A percentile compares a stretch with the other conserved stretches of the same genome.
Evolutionary conservation across 768 basidiomycete genomes (phyloP).

Genomic region (Pholiota microspora): DNA sequence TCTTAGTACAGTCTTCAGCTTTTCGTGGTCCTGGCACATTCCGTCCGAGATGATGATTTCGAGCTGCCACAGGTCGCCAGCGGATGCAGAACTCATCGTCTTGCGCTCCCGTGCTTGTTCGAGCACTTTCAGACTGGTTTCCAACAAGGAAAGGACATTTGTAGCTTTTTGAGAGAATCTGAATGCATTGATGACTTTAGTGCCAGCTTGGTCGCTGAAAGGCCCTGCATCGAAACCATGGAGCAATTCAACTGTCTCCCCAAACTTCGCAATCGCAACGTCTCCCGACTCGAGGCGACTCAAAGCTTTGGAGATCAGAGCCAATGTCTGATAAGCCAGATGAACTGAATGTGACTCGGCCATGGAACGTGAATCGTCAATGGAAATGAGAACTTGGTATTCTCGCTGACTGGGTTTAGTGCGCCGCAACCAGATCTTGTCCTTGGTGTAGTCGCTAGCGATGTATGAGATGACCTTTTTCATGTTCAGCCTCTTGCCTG

Average conservation of each 20-base stretch:
- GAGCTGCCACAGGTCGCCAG: slow-evolving; percentile 92
- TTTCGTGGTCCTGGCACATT: slow-evolving; percentile 95
- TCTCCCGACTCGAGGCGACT: slow-evolving; percentile 95
- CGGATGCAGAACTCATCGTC: slow-evolving; percentile 55
- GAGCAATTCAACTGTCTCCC: slow-evolving; percentile 81
- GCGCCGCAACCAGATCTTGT: slow-evolving; percentile 97
- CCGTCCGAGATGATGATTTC: slow-evolving; percentile 99
- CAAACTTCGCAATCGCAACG: slow-evolving; percentile 88
- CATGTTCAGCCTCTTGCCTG: slow-evolving; percentile 98
- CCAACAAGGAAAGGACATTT: slow-evolving; percentile 79
- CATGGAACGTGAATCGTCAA: slow-evolving; percentile 98
- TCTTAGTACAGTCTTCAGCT: slow-evolving; percentile 73
- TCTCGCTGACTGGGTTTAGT: slow-evolving; percentile 92
- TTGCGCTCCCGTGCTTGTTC: slow-evolving; percentile 74
- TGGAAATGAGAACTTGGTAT: slow-evolving; percentile 91
- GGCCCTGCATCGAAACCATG: slow-evolving; percentile 84
- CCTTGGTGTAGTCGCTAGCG: slow-evolving; percentile 98
- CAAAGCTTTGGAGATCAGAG: slow-evolving; percentile 87
- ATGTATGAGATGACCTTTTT: slow-evolving; percentile 98
- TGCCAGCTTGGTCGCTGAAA: slow-evolving; percentile 78
- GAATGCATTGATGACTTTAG: slow-evolving; percentile 80
- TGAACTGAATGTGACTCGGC: slow-evolving; percentile 89
- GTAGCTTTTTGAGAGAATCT: slow-evolving; percentile 88
- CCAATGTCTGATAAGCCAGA: slow-evolving; percentile 91
- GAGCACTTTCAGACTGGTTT: slow-evolving; percentile 71